Percentiles rank a stretch among this genome's conserved stretches.
Evolutionary conservation across 805 yeast species (phyloP).

Genomic region (Schwanniomyces pseudopolymorphus): DNA sequence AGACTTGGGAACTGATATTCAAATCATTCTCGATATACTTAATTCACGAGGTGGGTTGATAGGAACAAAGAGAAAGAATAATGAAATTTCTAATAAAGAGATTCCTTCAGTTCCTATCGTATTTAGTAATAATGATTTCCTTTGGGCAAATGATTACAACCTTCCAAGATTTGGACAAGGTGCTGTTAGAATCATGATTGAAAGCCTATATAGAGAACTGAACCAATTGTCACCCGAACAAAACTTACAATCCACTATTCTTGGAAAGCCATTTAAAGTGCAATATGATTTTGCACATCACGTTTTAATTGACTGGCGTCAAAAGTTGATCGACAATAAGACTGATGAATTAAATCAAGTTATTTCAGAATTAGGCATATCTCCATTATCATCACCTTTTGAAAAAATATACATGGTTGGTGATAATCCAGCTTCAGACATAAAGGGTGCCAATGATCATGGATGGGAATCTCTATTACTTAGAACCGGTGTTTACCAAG

Average conservation of each 20-base stretch:
- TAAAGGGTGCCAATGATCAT: slow-evolving; percentile 79
- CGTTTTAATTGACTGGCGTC: slow-evolving; percentile 58
- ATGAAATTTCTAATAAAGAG: slow-evolving; percentile 10
- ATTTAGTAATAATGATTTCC: slow-evolving; percentile 79
- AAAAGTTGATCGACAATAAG: slow-evolving; percentile 26
- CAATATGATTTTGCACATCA: slow-evolving; percentile 85
- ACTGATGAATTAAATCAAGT: slow-evolving; percentile 18
- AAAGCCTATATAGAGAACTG: slow-evolving; percentile 54
- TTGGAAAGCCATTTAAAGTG: slow-evolving; percentile 80
- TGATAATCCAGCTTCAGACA: slow-evolving; percentile 93
- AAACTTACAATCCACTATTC: slow-evolving; percentile 51
- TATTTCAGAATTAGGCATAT: slow-evolving; percentile 46
- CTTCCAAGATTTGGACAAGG: slow-evolving; percentile 91
- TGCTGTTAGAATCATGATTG: slow-evolving; percentile 66
- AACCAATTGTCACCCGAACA: slow-evolving; percentile 41
- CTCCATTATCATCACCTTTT: slow-evolving; percentile 37
- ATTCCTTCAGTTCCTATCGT: slow-evolving; percentile 67
- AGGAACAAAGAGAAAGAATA: slow-evolving; percentile 54
- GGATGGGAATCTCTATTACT: slow-evolving; percentile 91
- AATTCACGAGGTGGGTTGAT: slow-evolving; percentile 60
- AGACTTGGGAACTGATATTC: slow-evolving; percentile 83
- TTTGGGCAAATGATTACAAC: slow-evolving; percentile 83
- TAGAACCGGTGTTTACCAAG: slow-evolving; percentile 82
- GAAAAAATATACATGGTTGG: slow-evolving; percentile 89
- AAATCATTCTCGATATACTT: slow-evolving; percentile 69